Evolutionary conservation across 2,329 filamentous ascomycete species (phyloP), one percentile per base, ranked within the genome.

Genomic region (Daldinia sp.): DNA sequence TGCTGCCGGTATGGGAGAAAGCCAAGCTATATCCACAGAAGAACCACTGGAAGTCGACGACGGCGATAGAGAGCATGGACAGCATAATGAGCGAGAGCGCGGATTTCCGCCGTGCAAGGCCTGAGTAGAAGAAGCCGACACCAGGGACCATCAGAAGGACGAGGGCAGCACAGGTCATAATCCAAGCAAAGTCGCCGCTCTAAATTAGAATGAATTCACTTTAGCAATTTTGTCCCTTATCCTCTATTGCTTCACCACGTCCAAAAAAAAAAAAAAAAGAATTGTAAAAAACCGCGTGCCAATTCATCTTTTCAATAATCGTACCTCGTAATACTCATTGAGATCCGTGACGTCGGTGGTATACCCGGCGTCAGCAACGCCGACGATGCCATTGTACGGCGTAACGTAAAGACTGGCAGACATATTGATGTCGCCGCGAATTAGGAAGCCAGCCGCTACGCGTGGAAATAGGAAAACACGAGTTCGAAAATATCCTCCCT

Each of bases 41-140:
- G 84, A 97, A 97, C 93, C 94, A 97, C 78, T 97, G 93, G 82
- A 97, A 97, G 56, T 89, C 90, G 68, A 94, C 89, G 72, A 97
- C 89, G 10, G 89, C 92, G 3, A 91, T 88, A 15, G 92, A 90
- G 83, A 97, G 91, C 83, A 97, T 88, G 13, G 92, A 92, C 3
- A 97, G 86, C 87, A 93, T 94, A 79, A 97, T 91, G 69, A 97
- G 86, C 18, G 93, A 93, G 61, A 97, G 85, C 3, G 94, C 94
- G 0, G 93, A 97, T 84, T 97, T 97, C 79, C 94, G 89, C 63
- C 93, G 90, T 15, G 94, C 93, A 15, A 97, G 90, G 71, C 93
- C 94, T 48, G 92, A 95, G 85, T 97, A 97, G 87, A 97, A 97
- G 86, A 97, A 96, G 60, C 93, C 94, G 77, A 97, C 93, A 65